phyloP scores from a whole-genome alignment of 140 eudicot genomes.

The Cichorium intybus region DNA sequence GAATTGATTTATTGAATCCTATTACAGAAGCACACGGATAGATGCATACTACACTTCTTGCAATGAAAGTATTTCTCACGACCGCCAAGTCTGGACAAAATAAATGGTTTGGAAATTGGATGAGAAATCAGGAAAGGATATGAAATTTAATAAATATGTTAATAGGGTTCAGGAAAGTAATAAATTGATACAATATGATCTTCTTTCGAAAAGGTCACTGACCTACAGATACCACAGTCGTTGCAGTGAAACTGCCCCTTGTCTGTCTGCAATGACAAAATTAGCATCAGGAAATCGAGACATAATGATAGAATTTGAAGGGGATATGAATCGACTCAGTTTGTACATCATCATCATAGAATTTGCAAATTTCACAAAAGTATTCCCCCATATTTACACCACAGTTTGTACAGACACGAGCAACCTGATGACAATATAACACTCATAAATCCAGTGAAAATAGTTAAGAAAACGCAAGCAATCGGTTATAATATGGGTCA shows the following conservation, averaged over 20 bases:
- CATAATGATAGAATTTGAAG: slow-evolving; percentile 5
- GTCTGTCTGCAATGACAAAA: slow-evolving; percentile 45
- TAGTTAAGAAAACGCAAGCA: neutral
- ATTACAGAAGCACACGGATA: neutral
- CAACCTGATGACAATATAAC: slow-evolving; percentile 48
- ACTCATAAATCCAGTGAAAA: neutral
- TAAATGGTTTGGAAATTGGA: neutral
- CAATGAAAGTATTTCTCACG: slow-evolving; percentile 89
- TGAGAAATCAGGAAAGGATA: slow-evolving; percentile 1
- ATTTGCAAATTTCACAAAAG: slow-evolving; percentile 84
- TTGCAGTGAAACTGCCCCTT: slow-evolving; percentile 90
- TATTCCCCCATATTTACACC: slow-evolving; percentile 98
- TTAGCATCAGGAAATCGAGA: slow-evolving; percentile 18
- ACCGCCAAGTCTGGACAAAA: slow-evolving; percentile 66
- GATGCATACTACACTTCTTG: slow-evolving; percentile 82
- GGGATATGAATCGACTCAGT: neutral
- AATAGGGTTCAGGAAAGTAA: neutral
- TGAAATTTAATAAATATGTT: neutral
- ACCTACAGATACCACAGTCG: slow-evolving; percentile 99
- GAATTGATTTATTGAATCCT: neutral
- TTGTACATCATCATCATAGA: slow-evolving; percentile 88
- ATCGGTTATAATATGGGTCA: slow-evolving; percentile 10
- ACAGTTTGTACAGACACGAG: slow-evolving; percentile 82
- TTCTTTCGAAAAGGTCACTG: slow-evolving; percentile 12
- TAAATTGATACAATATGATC: neutral